These are phyloP conservation scores for Solidago caesia DNA, from an alignment of 129 eudicot genomes.

Conservation along the genomic window DNA sequence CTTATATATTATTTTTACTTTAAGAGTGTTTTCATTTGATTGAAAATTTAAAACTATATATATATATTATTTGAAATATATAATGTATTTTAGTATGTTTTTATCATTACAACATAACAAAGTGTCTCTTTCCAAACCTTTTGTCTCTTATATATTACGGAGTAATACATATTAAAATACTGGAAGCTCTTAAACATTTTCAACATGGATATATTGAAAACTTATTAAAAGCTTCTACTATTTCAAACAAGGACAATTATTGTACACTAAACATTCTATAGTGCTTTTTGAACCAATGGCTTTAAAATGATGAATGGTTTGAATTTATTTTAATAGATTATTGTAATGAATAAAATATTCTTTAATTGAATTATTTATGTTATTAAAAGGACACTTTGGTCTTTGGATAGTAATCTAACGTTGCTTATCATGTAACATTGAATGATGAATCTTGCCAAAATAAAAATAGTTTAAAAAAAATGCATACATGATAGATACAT, in stretches of 20 bases:
- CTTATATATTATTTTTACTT: too few species aligned
- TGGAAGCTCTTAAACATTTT: not conserved
- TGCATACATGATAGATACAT: not conserved
- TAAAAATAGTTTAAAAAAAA: not conserved
- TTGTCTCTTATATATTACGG: not conserved
- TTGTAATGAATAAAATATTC: not conserved
- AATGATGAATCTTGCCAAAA: not conserved
- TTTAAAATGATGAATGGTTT: slow-evolving; percentile 4
- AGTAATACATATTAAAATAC: not conserved
- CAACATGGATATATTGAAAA: not conserved
- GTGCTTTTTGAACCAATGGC: not conserved
- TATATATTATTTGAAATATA: too few species aligned
- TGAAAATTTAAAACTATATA: too few species aligned
- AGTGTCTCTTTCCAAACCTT: not conserved
- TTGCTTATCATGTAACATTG: slow-evolving; percentile 21
- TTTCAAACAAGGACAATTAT: not conserved
- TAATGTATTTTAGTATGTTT: too few species aligned
- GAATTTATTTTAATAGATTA: not conserved
- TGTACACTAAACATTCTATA: not conserved
- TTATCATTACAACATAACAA: not conserved
- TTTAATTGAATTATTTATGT: not conserved
- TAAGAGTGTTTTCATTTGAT: too few species aligned
- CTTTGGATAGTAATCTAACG: slow-evolving; percentile 7
- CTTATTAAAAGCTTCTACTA: not conserved
- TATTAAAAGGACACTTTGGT: not conserved